Evolutionary conservation across 148 eudicot genomes (phyloP).

Genomic region (Spergularia bocconei): DNA sequence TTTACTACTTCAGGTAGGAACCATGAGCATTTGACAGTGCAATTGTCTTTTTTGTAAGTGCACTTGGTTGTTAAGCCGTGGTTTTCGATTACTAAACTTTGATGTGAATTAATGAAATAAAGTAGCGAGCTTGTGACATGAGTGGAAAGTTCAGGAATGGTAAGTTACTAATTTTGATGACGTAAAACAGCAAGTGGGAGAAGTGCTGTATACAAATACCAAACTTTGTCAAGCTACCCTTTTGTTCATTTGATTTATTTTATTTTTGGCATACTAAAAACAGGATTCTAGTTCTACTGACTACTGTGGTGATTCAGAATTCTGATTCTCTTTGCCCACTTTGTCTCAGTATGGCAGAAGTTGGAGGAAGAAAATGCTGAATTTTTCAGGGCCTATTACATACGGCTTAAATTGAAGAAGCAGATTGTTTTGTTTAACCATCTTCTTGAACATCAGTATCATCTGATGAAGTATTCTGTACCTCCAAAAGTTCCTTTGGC

Average conservation of each 20-base stretch:
- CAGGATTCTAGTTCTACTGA: neutral
- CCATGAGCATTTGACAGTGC: no score
- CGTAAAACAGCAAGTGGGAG: neutral
- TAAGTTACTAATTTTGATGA: no score
- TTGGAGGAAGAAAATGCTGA: conserved; percentile 99
- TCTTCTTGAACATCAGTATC: conserved; percentile 89
- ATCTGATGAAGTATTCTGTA: conserved; percentile 70
- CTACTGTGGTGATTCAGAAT: conserved; percentile 13
- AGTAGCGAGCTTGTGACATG: neutral
- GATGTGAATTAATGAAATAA: neutral
- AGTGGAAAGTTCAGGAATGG: neutral
- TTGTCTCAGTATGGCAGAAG: conserved; percentile 85
- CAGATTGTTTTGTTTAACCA: conserved; percentile 91
- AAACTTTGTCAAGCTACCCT: neutral
- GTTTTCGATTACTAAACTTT: neutral
- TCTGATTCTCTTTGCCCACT: conserved; percentile 19
- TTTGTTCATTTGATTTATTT: no score
- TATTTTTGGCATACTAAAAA: no score
- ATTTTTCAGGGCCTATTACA: conserved; percentile 91
- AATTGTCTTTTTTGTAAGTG: no score
- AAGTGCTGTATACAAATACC: neutral
- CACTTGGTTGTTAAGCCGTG: no score
- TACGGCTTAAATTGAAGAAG: conserved; percentile 93
- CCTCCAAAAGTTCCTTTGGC: conserved; percentile 90
- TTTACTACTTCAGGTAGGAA: no score